Conservation (phyloP, 2,329 filamentous ascomycete genomes). For the Esteya vermicola region DNA sequence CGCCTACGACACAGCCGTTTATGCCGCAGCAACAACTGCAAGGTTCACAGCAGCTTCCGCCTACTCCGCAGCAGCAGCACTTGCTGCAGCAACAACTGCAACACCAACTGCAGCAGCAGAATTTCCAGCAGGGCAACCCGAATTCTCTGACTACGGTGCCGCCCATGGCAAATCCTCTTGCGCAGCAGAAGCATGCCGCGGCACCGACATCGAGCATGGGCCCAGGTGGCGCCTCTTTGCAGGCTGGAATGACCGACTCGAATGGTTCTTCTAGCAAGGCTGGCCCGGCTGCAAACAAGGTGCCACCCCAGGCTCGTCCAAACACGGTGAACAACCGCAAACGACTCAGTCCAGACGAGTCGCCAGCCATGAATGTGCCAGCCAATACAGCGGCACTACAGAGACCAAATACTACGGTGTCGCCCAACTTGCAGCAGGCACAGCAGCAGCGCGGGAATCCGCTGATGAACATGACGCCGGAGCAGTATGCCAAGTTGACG, state of each 20-base stretch:
- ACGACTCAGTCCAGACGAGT: slow-evolving; percentile 4
- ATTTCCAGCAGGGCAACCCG: slow-evolving; percentile 6
- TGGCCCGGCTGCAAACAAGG: not conserved
- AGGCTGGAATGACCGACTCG: no score
- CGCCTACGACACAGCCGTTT: slow-evolving; percentile 3
- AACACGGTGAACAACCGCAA: slow-evolving; percentile 8
- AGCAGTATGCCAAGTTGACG: slow-evolving; percentile 25
- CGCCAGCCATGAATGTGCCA: not conserved
- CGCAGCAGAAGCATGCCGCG: not conserved
- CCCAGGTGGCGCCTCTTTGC: no score
- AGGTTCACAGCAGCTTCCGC: slow-evolving; percentile 9
- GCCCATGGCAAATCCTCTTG: not conserved
- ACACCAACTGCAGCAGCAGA: slow-evolving; percentile 17
- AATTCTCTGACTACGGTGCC: not conserved
- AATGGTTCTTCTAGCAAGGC: no score
- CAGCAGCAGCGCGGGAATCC: slow-evolving; percentile 13
- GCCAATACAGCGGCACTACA: not conserved
- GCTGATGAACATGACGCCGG: slow-evolving; percentile 15
- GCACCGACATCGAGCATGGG: no score
- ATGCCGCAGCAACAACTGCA: slow-evolving; percentile 1
- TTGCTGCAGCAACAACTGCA: slow-evolving; percentile 20
- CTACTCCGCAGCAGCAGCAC: slow-evolving; percentile 3
- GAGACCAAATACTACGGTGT: not conserved
- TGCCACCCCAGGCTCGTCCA: no score
- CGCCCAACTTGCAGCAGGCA: slow-evolving; percentile 7